Percentiles rank a stretch among this genome's conserved stretches.
Evolutionary conservation across 2,329 filamentous ascomycete genomes (phyloP).

Genomic region (Triangularia setosa): DNA sequence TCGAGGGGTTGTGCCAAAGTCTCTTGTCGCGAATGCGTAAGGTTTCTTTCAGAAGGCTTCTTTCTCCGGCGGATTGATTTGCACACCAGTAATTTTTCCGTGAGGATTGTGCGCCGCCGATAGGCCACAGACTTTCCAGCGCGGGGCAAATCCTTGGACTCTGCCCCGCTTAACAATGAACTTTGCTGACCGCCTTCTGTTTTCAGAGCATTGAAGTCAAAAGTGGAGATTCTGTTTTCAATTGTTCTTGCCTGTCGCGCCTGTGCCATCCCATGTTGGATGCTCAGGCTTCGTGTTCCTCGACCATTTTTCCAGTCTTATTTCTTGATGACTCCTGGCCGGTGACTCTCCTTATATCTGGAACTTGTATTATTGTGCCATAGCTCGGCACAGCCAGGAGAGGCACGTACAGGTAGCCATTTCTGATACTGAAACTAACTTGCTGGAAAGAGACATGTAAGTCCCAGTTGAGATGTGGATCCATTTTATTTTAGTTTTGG

Average conservation of each 20-base stretch:
- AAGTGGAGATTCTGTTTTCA: background rate
- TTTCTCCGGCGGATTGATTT: conserved; percentile 18
- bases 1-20: conserved; percentile 5
- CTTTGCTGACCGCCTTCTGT: conserved; percentile 19
- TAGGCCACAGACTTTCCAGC: conserved; percentile 17
- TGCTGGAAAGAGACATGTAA: background rate
- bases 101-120: conserved; percentile 26
- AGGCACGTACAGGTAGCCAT: background rate
- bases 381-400: background rate
- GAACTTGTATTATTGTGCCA: background rate
- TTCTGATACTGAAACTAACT: background rate
- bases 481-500: background rate
- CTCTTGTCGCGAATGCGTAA: conserved; percentile 11
- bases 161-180: conserved; percentile 8
- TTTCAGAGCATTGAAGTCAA: conserved; percentile 4
- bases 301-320: background rate
- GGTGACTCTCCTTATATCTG: background rate
- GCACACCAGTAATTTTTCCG: conserved; percentile 26
- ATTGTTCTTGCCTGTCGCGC: background rate
- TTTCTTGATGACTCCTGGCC: background rate
- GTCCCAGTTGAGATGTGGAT: background rate
- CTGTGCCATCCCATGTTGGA: background rate
- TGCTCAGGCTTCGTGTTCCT: background rate
- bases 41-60: conserved; percentile 11
- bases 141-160: conserved; percentile 22